Conservation (phyloP, 2,329 filamentous ascomycete species). For the Penicillium thymicola region DNA sequence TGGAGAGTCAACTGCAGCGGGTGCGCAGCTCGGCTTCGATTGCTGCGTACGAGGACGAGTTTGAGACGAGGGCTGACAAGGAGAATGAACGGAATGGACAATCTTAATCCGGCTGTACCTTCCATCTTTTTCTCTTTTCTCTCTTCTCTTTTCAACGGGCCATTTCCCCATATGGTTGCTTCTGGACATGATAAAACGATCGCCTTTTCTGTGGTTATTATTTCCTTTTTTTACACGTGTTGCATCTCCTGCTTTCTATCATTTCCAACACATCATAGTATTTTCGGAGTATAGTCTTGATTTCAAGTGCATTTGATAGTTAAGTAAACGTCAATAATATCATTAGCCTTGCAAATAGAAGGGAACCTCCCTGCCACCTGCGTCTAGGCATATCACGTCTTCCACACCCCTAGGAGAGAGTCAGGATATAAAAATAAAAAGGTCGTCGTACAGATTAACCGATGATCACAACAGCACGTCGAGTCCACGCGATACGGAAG, state of each 20-base stretch:
- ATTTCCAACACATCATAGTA: not conserved
- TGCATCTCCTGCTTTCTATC: slow-evolving; percentile 1
- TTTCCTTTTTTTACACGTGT: not conserved
- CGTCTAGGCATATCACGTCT: not conserved
- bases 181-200: not conserved
- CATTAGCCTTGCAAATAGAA: not conserved
- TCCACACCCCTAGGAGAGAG: not conserved
- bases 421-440: not conserved
- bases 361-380: too few relatives aligned
- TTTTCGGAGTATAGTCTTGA: not conserved
- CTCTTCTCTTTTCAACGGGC: not conserved
- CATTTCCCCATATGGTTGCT: not conserved
- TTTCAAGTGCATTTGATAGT: not conserved
- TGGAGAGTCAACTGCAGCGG: slow-evolving; percentile 73
- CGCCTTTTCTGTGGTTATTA: not conserved
- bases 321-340: not conserved
- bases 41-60: slow-evolving; percentile 58
- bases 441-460: not conserved
- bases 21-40: slow-evolving; percentile 60
- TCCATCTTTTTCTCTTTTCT: not conserved
- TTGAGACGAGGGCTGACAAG: slow-evolving; percentile 55
- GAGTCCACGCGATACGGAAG: not conserved
- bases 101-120: not conserved
- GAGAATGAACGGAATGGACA: slow-evolving; percentile 24
- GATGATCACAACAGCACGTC: not conserved